These are phyloP conservation scores for Zygosaccharomyces siamensis DNA, from an alignment of 805 yeast species.

Conservation along the genomic window DNA sequence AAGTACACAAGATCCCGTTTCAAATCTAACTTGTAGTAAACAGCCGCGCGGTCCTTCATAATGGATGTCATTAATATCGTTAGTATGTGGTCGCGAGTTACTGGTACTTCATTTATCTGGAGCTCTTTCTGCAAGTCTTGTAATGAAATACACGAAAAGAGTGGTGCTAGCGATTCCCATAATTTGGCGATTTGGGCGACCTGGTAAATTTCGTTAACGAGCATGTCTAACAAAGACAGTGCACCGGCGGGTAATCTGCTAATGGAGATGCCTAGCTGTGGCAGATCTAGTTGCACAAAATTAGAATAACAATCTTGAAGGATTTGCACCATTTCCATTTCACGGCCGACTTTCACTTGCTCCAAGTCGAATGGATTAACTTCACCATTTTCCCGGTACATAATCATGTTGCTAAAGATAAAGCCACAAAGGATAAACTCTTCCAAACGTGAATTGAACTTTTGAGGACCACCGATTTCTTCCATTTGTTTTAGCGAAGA, in stretches of 20 bases:
- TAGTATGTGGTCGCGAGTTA: conserved; percentile 24
- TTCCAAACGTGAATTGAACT: conserved; percentile 15
- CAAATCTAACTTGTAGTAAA: conserved; percentile 30
- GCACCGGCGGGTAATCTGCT: not conserved
- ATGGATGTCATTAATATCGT: conserved; percentile 29
- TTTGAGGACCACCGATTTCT: conserved; percentile 18
- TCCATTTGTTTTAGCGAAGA: conserved; percentile 20
- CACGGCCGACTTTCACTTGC: conserved; percentile 23
- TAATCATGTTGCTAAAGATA: conserved; percentile 23
- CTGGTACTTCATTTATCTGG: conserved; percentile 4
- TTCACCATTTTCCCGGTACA: conserved; percentile 11
- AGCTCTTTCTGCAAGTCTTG: conserved; percentile 22
- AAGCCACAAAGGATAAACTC: conserved; percentile 24
- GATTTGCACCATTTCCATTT: conserved; percentile 10
- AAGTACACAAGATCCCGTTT: conserved; percentile 27
- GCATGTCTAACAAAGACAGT: conserved; percentile 7
- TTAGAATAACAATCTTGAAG: conserved; percentile 16
- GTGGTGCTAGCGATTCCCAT: conserved; percentile 28
- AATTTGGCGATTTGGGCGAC: conserved; percentile 22
- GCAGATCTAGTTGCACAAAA: conserved; percentile 16
- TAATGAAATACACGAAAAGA: conserved; percentile 29
- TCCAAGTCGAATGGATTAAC: conserved; percentile 33
- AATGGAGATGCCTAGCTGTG: conserved; percentile 12
- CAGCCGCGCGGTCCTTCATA: conserved; percentile 24
- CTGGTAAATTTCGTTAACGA: conserved; percentile 16